Evolutionary conservation across 441 rosid species (phyloP), one percentile per base, ranked within the genome.

Genomic region (Viola pubescens): DNA sequence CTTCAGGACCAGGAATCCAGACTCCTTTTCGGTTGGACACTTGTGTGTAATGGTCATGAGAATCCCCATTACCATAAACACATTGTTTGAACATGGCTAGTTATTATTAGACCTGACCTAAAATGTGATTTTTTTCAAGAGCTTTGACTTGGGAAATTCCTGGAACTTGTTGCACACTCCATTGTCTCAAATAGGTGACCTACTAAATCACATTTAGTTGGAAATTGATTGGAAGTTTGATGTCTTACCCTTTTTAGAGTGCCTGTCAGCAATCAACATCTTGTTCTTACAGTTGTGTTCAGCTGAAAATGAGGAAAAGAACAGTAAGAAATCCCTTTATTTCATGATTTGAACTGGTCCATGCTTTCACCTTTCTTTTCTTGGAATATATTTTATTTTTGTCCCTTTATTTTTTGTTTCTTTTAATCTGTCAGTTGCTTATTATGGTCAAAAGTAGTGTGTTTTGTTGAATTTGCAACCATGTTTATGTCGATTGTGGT

Each of bases 401-500:
- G 34, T 26, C 2, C 34, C 34, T 26, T 26, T 26, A 26, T 26
- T 26, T 26, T 26, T 26, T 26, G 2, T 26, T 26, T 19, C 26
- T 19, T 19, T 19, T 19, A 19, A 19, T 19, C 34, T 41, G 10
- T 38, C 19, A 7, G 38, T 16, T 16, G 7, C 6, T 49, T 16
- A 43, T 2, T 0, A 4, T 58, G 26, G 73, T 66, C 62, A 72
- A 69, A 64, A 47, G 70, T 13, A 62, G 82, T 51, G 64, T 56
- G 52, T 40, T 38, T 4, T 51, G 68, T 72, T 72, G 79, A 77
- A 61, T 58, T 61, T 52, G 11, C 4, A 5, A 48, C 42, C 45
- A 14, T 42, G 26, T 3, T 4, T 37, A 1, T 26, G 14, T 37
- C 57, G 6, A 58, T 5, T 43, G 41, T 46, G 47, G 7, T 1